Conservation (phyloP, 805 yeast species). For the Schizosaccharomyces cryophilus region DNA sequence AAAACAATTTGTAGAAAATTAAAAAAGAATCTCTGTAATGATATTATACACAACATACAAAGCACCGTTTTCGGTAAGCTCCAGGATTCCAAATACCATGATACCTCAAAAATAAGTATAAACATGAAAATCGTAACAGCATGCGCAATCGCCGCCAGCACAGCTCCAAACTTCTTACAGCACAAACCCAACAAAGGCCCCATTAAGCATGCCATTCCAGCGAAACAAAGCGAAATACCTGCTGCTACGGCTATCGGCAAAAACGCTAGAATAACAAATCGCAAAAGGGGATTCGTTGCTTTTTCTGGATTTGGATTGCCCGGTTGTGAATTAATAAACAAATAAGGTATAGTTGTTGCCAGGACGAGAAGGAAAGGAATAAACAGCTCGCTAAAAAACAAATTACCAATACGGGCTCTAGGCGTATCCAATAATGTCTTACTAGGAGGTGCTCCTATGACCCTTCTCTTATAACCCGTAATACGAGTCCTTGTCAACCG, state of each 20-base stretch:
- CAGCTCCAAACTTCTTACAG: conserved; percentile 92
- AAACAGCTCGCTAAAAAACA: conserved; percentile 56
- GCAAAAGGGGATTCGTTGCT: conserved; percentile 31
- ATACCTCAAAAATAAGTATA: conserved; percentile 66
- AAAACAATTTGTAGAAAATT: conserved; percentile 54
- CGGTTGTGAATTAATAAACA: conserved; percentile 65
- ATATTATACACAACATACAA: conserved; percentile 63
- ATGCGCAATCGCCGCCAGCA: conserved; percentile 85
- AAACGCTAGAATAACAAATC: conserved; percentile 38
- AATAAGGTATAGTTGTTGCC: conserved; percentile 44
- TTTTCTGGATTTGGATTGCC: conserved; percentile 29
- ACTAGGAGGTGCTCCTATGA: conserved; percentile 42
- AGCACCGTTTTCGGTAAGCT: conserved; percentile 61
- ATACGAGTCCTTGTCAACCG: conserved; percentile 63
- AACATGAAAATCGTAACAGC: conserved; percentile 80
- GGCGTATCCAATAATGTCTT: conserved; percentile 38
- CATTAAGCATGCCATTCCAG: conserved; percentile 79
- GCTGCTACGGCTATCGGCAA: conserved; percentile 80
- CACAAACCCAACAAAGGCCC: conserved; percentile 90
- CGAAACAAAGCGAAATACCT: conserved; percentile 56
- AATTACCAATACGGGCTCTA: conserved; percentile 55
- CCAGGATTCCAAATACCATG: conserved; percentile 95
- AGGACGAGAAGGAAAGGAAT: conserved; percentile 48
- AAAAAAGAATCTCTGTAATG: conserved; percentile 70
- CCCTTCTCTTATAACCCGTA: conserved; percentile 69